A percentile compares a stretch with the other conserved stretches of the same genome.
Evolutionary conservation across 1,139 yeast species (phyloP).

Genomic region (Geotrichum fermentans): DNA sequence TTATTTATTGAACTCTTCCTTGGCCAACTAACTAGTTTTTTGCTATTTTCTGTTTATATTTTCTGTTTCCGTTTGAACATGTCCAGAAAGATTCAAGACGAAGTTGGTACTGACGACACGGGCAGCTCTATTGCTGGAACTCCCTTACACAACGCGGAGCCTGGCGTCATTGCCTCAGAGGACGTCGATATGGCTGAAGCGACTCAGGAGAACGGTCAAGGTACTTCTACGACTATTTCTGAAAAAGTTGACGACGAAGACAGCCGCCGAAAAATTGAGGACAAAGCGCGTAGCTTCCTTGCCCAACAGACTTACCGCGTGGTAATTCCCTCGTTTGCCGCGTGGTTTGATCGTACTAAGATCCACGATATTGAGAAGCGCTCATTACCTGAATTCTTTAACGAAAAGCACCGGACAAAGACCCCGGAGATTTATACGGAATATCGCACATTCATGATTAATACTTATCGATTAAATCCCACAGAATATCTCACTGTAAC

Average conservation of each 20-base stretch:
- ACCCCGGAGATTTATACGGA: conserved; percentile 83
- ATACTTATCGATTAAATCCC: conserved; percentile 87
- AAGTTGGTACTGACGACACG: not conserved
- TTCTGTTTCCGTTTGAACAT: not conserved
- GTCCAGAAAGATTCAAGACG: conserved; percentile 5
- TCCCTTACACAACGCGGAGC: not conserved
- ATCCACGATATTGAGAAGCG: conserved; percentile 63
- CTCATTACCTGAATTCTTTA: conserved; percentile 88
- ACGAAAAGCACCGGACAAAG: conserved; percentile 67
- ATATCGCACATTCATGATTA: conserved; percentile 90
- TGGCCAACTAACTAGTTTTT: not conserved
- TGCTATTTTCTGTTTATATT: not conserved
- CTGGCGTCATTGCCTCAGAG: not conserved
- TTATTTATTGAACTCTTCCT: no score
- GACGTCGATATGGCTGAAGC: conserved; percentile 10
- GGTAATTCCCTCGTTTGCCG: conserved; percentile 87
- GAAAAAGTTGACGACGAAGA: conserved; percentile 9
- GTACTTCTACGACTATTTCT: conserved; percentile 6
- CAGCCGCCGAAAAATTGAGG: conserved; percentile 24
- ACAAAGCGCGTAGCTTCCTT: conserved; percentile 29
- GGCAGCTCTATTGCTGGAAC: conserved; percentile 4
- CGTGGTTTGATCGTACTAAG: conserved; percentile 78
- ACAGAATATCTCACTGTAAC: conserved; percentile 89
- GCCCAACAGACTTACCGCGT: conserved; percentile 77
- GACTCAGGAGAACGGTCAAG: not conserved